A percentile compares a stretch with the other conserved stretches of the same genome.
These are phyloP conservation scores for Penicillium arizonense DNA, from an alignment of 495 filamentous ascomycete genomes.

Conservation along the genomic window DNA sequence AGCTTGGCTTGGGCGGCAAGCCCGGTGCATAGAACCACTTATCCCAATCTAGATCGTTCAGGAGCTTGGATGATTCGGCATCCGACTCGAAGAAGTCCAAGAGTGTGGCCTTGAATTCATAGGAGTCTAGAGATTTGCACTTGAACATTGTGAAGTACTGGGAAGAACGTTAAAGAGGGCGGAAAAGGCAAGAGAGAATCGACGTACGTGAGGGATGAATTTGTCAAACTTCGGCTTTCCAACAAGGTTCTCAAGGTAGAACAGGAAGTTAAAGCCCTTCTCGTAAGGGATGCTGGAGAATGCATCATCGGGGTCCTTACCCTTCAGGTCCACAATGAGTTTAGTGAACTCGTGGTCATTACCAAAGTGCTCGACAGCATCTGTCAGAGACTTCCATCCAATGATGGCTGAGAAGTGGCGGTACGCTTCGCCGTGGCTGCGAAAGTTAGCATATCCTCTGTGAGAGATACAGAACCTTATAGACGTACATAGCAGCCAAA, in stretches of 20 bases:
- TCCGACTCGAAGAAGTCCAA: slow-evolving; percentile 78
- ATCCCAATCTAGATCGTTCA: slow-evolving; percentile 81
- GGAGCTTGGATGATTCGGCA: slow-evolving; percentile 59
- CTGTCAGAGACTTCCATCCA: slow-evolving; percentile 57
- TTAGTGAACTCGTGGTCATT: slow-evolving; percentile 89
- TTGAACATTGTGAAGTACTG: slow-evolving; percentile 83
- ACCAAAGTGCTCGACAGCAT: slow-evolving; percentile 74
- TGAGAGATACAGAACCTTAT: not conserved
- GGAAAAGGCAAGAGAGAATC: not conserved
- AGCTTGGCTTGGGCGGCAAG: slow-evolving; percentile 83
- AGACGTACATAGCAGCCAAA: slow-evolving; percentile 30
- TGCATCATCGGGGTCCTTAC: slow-evolving; percentile 91
- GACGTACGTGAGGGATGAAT: slow-evolving; percentile 79
- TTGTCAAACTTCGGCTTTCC: slow-evolving; percentile 85
- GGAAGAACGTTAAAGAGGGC: slow-evolving; percentile 11
- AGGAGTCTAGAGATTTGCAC: slow-evolving; percentile 80
- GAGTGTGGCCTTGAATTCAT: slow-evolving; percentile 86
- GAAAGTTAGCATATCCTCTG: slow-evolving; percentile 2
- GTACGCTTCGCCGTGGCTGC: slow-evolving; percentile 71
- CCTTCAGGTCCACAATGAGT: slow-evolving; percentile 79
- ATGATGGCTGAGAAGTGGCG: slow-evolving; percentile 94
- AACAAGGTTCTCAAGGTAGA: slow-evolving; percentile 78
- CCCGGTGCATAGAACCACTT: slow-evolving; percentile 81
- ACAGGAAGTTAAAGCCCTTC: slow-evolving; percentile 78
- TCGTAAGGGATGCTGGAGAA: slow-evolving; percentile 81